These are phyloP conservation scores for Aspergillus thermomutatus DNA, from an alignment of 2,329 filamentous ascomycete species.

Conservation along the genomic window DNA sequence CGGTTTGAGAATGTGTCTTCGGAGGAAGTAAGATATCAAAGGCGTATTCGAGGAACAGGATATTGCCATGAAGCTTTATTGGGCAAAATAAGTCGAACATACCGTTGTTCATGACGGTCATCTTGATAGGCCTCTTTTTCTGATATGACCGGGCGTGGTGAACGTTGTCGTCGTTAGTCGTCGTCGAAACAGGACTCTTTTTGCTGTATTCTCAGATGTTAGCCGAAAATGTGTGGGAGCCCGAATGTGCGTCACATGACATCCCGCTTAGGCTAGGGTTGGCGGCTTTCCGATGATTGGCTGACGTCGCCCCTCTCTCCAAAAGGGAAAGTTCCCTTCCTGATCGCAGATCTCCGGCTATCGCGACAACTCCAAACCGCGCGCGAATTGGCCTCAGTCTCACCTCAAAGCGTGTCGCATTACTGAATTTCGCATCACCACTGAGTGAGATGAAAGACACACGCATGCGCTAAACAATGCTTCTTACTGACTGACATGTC, in stretches of 20 bases:
- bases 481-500: not conserved
- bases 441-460: not conserved
- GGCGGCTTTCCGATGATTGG: slow-evolving; percentile 11
- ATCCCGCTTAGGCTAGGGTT: slow-evolving; percentile 18
- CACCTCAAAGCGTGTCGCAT: not conserved
- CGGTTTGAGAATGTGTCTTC: not conserved
- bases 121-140: slow-evolving; percentile 26
- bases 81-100: slow-evolving; percentile 12
- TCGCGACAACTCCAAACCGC: not conserved
- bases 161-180: slow-evolving; percentile 18
- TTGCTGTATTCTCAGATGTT: slow-evolving; percentile 12
- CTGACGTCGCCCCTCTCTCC: not conserved
- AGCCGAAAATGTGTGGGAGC: slow-evolving; percentile 20
- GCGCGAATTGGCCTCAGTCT: not conserved
- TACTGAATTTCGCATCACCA: not conserved
- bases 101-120: slow-evolving; percentile 32
- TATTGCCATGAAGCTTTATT: not conserved
- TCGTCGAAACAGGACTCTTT: slow-evolving; percentile 11
- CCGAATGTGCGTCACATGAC: slow-evolving; percentile 31
- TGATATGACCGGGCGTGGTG: slow-evolving; percentile 18
- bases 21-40: not conserved
- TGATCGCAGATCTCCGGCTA: not conserved
- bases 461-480: not conserved
- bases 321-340: slow-evolving; percentile 8
- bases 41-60: not conserved